These are phyloP conservation scores for Starmerella powellii DNA, from an alignment of 805 yeast species.

Conservation along the genomic window DNA sequence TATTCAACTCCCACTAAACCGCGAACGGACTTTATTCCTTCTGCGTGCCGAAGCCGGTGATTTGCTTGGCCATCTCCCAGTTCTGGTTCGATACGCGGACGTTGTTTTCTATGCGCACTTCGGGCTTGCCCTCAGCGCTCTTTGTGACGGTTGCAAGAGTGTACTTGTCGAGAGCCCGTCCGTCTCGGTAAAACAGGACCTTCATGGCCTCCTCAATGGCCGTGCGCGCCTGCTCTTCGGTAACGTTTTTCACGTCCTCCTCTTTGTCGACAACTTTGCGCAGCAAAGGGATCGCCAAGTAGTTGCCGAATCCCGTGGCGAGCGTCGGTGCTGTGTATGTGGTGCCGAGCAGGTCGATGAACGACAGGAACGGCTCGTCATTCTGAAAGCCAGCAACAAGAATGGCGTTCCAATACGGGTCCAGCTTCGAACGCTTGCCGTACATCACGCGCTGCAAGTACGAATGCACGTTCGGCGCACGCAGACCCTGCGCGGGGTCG, in stretches of 20 bases:
- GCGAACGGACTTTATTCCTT: slow-evolving; percentile 2
- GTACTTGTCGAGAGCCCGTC: slow-evolving; percentile 80
- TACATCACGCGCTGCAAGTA: slow-evolving; percentile 77
- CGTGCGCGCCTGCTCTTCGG: slow-evolving; percentile 62
- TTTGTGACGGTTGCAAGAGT: slow-evolving; percentile 64
- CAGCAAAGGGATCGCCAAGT: slow-evolving; percentile 82
- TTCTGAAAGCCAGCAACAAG: slow-evolving; percentile 82
- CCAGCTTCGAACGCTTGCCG: slow-evolving; percentile 78
- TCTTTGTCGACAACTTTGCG: slow-evolving; percentile 75
- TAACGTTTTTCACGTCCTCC: slow-evolving; percentile 55
- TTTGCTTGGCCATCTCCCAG: slow-evolving; percentile 64
- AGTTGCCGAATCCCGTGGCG: slow-evolving; percentile 95
- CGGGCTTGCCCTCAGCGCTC: slow-evolving; percentile 45
- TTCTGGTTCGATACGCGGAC: slow-evolving; percentile 19
- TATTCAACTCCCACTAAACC: too few species aligned
- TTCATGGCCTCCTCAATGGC: slow-evolving; percentile 82
- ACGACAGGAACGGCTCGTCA: slow-evolving; percentile 63
- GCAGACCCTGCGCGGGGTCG: slow-evolving; percentile 38
- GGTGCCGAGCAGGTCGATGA: slow-evolving; percentile 85
- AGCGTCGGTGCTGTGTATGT: slow-evolving; percentile 76
- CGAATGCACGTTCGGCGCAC: slow-evolving; percentile 81
- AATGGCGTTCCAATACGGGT: slow-evolving; percentile 91
- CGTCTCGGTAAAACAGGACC: slow-evolving; percentile 90
- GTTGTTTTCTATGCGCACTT: slow-evolving; percentile 25
- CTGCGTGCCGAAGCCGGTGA: slow-evolving; percentile 67